Evolutionary conservation across 768 basidiomycete species (phyloP).

Genomic region (Rhodotorula kratochvilovae): DNA sequence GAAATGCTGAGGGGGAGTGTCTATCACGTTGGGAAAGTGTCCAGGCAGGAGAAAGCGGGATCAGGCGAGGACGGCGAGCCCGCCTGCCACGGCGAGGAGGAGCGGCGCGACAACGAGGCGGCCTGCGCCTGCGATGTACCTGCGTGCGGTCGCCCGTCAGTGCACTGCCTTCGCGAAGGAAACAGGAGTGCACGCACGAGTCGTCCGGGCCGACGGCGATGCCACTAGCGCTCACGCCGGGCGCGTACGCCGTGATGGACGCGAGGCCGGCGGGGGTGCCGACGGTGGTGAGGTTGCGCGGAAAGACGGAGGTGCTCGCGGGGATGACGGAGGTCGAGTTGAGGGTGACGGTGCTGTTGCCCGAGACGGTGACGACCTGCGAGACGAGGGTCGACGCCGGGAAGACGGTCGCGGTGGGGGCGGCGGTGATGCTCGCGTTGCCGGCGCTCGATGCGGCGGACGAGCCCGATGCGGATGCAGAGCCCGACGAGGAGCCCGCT

Average conservation of each 20-base stretch:
- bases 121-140: conserved; percentile 6
- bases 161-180: fast-evolving
- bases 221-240: conserved; percentile 1
- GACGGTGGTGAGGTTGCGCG: conserved; percentile 16
- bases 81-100: background rate
- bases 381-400: background rate
- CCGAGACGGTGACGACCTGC: conserved; percentile 4
- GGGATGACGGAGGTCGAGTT: conserved; percentile 1
- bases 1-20: background rate
- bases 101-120: background rate
- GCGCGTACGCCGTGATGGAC: conserved; percentile 16
- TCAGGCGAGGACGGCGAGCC: background rate
- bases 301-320: background rate
- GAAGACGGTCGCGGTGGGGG: background rate
- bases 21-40: background rate
- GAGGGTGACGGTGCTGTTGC: conserved; percentile 3
- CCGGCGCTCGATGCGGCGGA: background rate
- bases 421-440: conserved; percentile 1
- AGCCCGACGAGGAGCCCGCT: background rate
- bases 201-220: conserved; percentile 22
- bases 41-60: background rate
- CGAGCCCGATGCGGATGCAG: background rate
- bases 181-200: background rate
- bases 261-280: background rate
- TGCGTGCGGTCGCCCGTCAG: background rate